A percentile compares a stretch with the other conserved stretches of the same genome.
phyloP scores from a whole-genome alignment of 2,329 filamentous ascomycete genomes.

The Hypoxylon sp. region DNA sequence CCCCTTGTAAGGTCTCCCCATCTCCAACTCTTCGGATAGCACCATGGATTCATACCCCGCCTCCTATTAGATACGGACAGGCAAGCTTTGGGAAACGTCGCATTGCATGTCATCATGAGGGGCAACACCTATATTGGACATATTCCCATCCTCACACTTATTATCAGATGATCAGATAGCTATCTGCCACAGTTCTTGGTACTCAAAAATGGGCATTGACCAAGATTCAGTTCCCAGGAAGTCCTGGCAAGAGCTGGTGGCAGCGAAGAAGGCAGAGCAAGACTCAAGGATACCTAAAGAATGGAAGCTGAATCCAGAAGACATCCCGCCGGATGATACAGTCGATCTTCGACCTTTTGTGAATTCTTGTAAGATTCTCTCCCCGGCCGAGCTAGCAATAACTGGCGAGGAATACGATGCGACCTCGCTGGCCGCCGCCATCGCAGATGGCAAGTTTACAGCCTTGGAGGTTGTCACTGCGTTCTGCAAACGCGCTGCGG shows the following conservation, averaged over 20 bases:
- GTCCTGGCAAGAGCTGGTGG: slow-evolving; percentile 38
- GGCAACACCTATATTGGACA: slow-evolving; percentile 10
- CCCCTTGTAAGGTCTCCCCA: slow-evolving; percentile 15
- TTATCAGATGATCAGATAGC: not conserved
- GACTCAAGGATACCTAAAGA: slow-evolving; percentile 35
- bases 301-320: slow-evolving; percentile 36
- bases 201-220: slow-evolving; percentile 19
- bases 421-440: slow-evolving; percentile 36
- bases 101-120: slow-evolving; percentile 5
- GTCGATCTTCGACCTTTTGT: slow-evolving; percentile 35
- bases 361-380: slow-evolving; percentile 29
- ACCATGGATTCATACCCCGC: slow-evolving; percentile 16
- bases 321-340: slow-evolving; percentile 30
- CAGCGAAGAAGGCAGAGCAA: slow-evolving; percentile 33
- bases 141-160: not conserved
- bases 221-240: slow-evolving; percentile 17
- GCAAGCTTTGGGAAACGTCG: not conserved
- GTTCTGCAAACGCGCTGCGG: slow-evolving; percentile 59
- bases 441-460: slow-evolving; percentile 36
- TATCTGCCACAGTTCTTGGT: no score
- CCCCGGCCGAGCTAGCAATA: slow-evolving; percentile 32
- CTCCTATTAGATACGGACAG: slow-evolving; percentile 9
- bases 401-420: slow-evolving; percentile 38
- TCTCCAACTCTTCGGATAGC: slow-evolving; percentile 22
- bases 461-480: slow-evolving; percentile 47